Base-by-base conservation (phyloP, 768 basidiomycete species). In the Mycena vulgaris region DNA sequence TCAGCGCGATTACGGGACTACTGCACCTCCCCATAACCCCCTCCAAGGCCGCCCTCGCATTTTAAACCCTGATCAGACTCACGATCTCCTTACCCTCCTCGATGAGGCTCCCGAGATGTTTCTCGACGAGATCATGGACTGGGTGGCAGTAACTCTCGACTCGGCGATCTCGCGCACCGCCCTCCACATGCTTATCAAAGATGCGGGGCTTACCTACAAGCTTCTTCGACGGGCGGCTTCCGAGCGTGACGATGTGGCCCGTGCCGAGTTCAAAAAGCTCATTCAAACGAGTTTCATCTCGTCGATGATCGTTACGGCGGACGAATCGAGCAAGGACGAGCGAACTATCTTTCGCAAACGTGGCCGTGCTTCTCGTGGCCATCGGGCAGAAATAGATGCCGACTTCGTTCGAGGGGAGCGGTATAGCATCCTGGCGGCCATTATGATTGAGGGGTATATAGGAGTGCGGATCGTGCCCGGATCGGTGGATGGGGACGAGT, bases 131-230 rank as follows among this genome's bases (percentile, higher is more conserved):
- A 72, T 77, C 33, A 66, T 57, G 56, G 74, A 75, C 19, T 77
- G 76, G 76, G 17, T 77, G 4, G 71, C 67, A 4, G 47, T 77
- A 13, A 57, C 65, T 14, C 74, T 72, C 31, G 63, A 78, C 16
- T 49, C 65, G 14, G 52, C 47, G 13, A 68, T 77, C 55, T 75
- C 75, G 4, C 63, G 61, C 23, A 70, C 73, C 2, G 60, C 75
- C 27, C 40, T 78, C 5, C 71, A 75, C 33, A 56, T 58, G 3
- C 75, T 73, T 28, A 68, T 79, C 39, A 0, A 45, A 16, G 68
- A 74, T 23, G 40, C 74, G 25, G 76, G 75, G 0, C 63, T 77
- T 28, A 77, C 76, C 6, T 64, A 75, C 60, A 79, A 79, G 57
- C 40, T 75, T 21, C 57, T 76, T 4, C 58, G 66, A 30, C 66